Evolutionary conservation across 2,329 filamentous ascomycete genomes (phyloP).

Genomic region (Drechslerella stenobrocha): DNA sequence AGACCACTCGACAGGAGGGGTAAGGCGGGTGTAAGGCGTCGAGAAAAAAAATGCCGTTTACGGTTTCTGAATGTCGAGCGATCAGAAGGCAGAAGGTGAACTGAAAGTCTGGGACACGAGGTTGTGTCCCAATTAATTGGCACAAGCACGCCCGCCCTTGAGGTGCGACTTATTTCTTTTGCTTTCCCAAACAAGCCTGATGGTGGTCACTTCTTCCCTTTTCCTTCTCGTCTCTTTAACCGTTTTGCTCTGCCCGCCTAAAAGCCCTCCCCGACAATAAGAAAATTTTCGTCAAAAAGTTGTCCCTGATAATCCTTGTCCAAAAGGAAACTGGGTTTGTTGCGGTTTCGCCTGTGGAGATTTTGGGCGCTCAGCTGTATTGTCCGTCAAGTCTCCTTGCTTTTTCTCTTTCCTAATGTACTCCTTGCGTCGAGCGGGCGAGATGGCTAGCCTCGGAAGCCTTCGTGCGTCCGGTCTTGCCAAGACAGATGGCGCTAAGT

Average conservation of each 20-base stretch:
- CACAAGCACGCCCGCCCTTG: slow-evolving; percentile 20
- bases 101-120: slow-evolving; percentile 38
- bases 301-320: slow-evolving; percentile 49
- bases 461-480: slow-evolving; percentile 35
- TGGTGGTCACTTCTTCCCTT: slow-evolving; percentile 20
- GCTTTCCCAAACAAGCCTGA: slow-evolving; percentile 45
- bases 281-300: slow-evolving; percentile 17
- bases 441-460: slow-evolving; percentile 38
- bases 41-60: slow-evolving; percentile 20
- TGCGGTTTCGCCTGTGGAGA: slow-evolving; percentile 46
- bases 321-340: slow-evolving; percentile 46
- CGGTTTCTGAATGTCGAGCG: slow-evolving; percentile 21
- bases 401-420: slow-evolving; percentile 20
- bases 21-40: slow-evolving; percentile 19
- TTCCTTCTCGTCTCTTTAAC: slow-evolving; percentile 43
- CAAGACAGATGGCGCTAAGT: slow-evolving; percentile 32
- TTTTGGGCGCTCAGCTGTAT: slow-evolving; percentile 40
- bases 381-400: slow-evolving; percentile 22
- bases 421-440: slow-evolving; percentile 32
- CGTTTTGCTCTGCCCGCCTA: slow-evolving; percentile 38
- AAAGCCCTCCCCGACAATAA: slow-evolving; percentile 10
- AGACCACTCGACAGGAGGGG: slow-evolving; percentile 10
- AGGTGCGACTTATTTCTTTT: slow-evolving; percentile 37
- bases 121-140: slow-evolving; percentile 29
- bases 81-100: slow-evolving; percentile 16